phyloP scores from a whole-genome alignment of 2,329 filamentous ascomycete genomes.

The Cadophora gregata region DNA sequence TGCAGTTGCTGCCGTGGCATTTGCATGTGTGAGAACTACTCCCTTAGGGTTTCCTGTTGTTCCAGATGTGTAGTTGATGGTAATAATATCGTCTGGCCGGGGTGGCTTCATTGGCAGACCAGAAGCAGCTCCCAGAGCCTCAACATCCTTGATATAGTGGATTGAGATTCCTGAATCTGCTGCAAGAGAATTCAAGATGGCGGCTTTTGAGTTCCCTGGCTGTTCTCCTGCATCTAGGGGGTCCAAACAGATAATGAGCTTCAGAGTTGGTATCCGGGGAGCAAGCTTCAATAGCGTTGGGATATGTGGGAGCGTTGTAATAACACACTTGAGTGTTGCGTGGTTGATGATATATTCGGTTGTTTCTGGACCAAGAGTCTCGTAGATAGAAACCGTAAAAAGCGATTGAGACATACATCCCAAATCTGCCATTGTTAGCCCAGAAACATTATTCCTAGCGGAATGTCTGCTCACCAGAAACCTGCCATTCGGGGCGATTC shows the following conservation, averaged over 20 bases:
- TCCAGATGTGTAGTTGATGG: conserved; percentile 90
- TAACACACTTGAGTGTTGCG: conserved; percentile 74
- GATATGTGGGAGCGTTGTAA: conserved; percentile 81
- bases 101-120: conserved; percentile 74
- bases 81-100: conserved; percentile 76
- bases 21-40: conserved; percentile 81
- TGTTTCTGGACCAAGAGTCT: conserved; percentile 89
- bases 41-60: conserved; percentile 86
- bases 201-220: conserved; percentile 77
- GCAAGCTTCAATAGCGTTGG: conserved; percentile 80
- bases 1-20: conserved; percentile 76
- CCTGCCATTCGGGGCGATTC: conserved; percentile 89
- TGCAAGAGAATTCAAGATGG: conserved; percentile 78
- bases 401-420: conserved; percentile 86
- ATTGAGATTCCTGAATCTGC: conserved; percentile 76
- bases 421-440: conserved; percentile 65
- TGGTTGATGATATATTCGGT: conserved; percentile 98
- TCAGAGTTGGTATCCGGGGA: conserved; percentile 77
- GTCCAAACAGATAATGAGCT: conserved; percentile 88
- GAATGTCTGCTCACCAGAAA: conserved; percentile 61
- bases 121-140: conserved; percentile 77
- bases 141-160: conserved; percentile 80
- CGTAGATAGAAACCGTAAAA: conserved; percentile 92
- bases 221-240: conserved; percentile 80
- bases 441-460: not conserved